These are phyloP conservation scores for Cyclostephanos invisitatus DNA, from an alignment of 108 stramenopile genomes.

Conservation along the genomic window DNA sequence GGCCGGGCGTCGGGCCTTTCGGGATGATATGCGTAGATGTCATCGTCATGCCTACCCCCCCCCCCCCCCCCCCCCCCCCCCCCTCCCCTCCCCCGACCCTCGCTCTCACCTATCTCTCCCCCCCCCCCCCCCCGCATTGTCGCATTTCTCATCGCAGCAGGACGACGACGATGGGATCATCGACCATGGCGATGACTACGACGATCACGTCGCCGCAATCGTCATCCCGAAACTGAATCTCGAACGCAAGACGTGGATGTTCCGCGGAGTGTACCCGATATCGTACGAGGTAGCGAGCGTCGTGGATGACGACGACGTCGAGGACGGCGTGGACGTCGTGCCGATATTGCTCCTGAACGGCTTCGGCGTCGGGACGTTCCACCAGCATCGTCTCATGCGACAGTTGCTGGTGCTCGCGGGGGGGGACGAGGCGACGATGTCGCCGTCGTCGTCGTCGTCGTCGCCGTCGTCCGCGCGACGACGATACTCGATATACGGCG, in stretches of 20 bases:
- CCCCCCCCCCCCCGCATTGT: no score
- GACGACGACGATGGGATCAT: no score
- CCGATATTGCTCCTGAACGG: slow-evolving; percentile 36
- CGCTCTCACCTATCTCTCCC: no score
- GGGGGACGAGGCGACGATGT: slow-evolving; percentile 19
- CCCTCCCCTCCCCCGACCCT: no score
- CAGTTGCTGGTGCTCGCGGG: slow-evolving; percentile 29
- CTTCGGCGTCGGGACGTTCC: slow-evolving; percentile 88
- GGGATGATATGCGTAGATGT: no score
- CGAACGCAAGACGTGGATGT: slow-evolving; percentile 39
- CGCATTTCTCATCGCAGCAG: no score
- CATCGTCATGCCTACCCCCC: no score
- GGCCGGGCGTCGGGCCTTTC: no score
- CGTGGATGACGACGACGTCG: background rate
- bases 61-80: no score
- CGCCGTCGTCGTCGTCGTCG: slow-evolving; percentile 3
- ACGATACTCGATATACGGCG: slow-evolving; percentile 52
- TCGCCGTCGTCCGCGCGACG: slow-evolving; percentile 14
- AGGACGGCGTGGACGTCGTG: background rate
- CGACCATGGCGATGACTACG: background rate
- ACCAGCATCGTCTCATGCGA: slow-evolving; percentile 82
- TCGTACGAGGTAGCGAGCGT: slow-evolving; percentile 29
- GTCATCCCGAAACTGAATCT: background rate
- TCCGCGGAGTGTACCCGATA: slow-evolving; percentile 35
- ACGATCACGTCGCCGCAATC: background rate